Evolutionary conservation across 208 protist species (phyloP), one percentile per base, ranked within the genome.

Genomic region (Trypanosoma theileri): DNA sequence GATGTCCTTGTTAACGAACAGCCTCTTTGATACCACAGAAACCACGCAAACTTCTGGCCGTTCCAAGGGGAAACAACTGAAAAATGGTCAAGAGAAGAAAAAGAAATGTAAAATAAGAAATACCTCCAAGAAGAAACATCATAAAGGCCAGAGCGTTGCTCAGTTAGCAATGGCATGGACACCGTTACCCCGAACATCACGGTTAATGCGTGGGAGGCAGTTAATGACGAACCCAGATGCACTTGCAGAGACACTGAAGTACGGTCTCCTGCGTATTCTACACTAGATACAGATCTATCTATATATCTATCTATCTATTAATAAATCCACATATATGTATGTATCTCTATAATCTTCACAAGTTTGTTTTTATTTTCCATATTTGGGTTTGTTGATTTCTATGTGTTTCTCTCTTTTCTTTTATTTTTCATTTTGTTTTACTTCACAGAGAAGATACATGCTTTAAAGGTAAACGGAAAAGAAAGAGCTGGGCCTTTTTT

Each of bases 201-300:
- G 22, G 21, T 45, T 58, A n/a, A 48, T 73, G 35, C 46, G 68
- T 48, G 52, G 42, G 16, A 22, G 68, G 16, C 13, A n/a, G 9
- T 4, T 66, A 11, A 50, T 58, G 31, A 24, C 13, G 12, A 45
- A 46, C 19, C 46, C 69, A 26, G 10, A 60, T 3, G n/a, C 45
- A 12, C 59, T 74, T 22, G 69, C 60, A 17, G 69, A 67, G 52
- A 31, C 26, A 24, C 19, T 74, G 42, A 74, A 74, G 21, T 74
- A 74, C 45, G 69, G 69, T 13, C 16, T 44, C 8, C 6, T 74
- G 24, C 60, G 60, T 41, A 4, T 73, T 50, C 40, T 66, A 6
- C 19, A 19, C 21, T 66, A 35, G 28, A 35, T 35, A 35, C 28
- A 35, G 28, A 8, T 35, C 28, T 35, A 35, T 35, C 6, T 35